Conservation (phyloP, 1,284 basidiomycete genomes). For the Coniferiporia weirii region DNA sequence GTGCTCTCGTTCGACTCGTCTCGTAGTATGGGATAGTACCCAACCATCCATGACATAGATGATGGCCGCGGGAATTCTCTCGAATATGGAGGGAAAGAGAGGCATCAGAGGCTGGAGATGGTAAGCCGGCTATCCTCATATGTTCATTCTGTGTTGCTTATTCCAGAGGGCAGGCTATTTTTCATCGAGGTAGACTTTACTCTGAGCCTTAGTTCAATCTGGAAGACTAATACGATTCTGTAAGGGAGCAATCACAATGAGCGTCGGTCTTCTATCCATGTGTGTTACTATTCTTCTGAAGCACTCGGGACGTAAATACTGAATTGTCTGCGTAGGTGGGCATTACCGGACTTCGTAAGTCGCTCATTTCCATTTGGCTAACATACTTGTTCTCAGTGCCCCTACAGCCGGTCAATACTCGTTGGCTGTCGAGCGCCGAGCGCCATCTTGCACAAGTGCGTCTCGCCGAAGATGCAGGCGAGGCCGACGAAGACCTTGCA, state of each 20-base stretch:
- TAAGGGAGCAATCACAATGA: constrained; percentile 20
- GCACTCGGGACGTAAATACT: neutral
- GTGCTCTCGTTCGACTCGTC: constrained; percentile 5
- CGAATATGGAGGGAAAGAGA: constrained; percentile 38
- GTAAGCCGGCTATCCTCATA: constrained; percentile 14
- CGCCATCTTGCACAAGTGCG: constrained; percentile 38
- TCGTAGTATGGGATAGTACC: constrained; percentile 20
- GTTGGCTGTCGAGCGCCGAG: constrained; percentile 38
- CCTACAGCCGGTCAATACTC: constrained; percentile 31
- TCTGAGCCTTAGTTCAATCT: no score
- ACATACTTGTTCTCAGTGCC: neutral
- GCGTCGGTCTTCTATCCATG: constrained; percentile 19
- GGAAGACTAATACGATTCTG: no score
- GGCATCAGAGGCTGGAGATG: constrained; percentile 42
- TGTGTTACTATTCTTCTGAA: constrained; percentile 10
- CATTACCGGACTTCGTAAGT: constrained; percentile 24
- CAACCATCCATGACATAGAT: constrained; percentile 21
- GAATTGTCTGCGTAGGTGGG: constrained; percentile 19
- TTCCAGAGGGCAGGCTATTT: constrained; percentile 21
- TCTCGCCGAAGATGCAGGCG: constrained; percentile 39
- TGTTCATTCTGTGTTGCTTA: neutral
- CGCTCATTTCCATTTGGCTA: neutral
- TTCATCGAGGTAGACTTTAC: constrained; percentile 24
- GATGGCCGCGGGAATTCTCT: constrained; percentile 38
- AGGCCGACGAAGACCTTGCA: constrained; percentile 30